Conservation (phyloP, 352 stramenopile species). For the Phytopythium helicoides region DNA sequence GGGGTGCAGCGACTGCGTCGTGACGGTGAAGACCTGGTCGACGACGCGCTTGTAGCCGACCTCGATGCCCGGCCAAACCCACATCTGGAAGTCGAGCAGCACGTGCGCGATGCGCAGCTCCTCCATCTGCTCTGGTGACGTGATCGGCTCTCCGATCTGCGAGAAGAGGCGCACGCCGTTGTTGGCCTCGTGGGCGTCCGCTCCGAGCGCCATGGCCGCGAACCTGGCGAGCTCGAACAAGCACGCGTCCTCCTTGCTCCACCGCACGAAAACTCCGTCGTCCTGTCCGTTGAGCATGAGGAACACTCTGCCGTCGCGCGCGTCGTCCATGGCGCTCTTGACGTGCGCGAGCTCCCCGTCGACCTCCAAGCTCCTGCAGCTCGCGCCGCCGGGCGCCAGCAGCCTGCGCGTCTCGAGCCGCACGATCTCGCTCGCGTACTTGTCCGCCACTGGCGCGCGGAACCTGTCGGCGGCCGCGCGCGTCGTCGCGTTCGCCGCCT, state of each 20-base stretch:
- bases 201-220: slow-evolving; percentile 34
- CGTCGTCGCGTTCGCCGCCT: neutral
- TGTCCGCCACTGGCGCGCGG: slow-evolving; percentile 25
- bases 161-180: slow-evolving; percentile 68
- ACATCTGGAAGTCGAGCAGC: slow-evolving; percentile 67
- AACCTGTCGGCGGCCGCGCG: neutral
- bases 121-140: slow-evolving; percentile 29
- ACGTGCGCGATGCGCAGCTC: slow-evolving; percentile 55
- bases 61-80: slow-evolving; percentile 71
- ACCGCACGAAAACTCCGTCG: slow-evolving; percentile 46
- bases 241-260: slow-evolving; percentile 27
- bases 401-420: slow-evolving; percentile 44
- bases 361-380: slow-evolving; percentile 28
- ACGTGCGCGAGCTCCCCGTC: slow-evolving; percentile 31
- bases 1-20: slow-evolving; percentile 53
- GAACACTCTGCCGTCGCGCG: slow-evolving; percentile 37
- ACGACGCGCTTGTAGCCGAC: slow-evolving; percentile 56
- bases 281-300: slow-evolving; percentile 73
- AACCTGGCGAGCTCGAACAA: slow-evolving; percentile 41
- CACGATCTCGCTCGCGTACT: slow-evolving; percentile 59
- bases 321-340: slow-evolving; percentile 25
- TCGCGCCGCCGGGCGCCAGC: slow-evolving; percentile 9
- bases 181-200: slow-evolving; percentile 36
- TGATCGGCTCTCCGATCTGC: slow-evolving; percentile 43
- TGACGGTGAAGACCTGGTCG: slow-evolving; percentile 46